Evolutionary conservation across 2,329 filamentous ascomycete genomes (phyloP).

Genomic region (Colletotrichum simmondsii): DNA sequence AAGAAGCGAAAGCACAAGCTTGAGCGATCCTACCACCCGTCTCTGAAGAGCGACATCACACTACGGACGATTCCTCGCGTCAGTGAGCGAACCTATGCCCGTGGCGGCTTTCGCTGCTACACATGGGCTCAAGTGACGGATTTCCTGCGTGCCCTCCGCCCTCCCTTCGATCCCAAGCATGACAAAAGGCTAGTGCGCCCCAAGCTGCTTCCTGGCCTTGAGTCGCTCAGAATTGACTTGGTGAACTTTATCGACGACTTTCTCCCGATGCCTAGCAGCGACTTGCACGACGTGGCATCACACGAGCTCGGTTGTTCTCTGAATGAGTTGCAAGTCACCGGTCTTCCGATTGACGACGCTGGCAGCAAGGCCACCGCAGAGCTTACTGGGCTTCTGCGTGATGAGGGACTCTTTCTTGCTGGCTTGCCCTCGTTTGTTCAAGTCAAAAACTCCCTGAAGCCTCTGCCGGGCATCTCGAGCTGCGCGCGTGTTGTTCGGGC

Average conservation of each 20-base stretch:
- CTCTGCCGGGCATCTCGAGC: constrained; percentile 52
- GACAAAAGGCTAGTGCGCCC: constrained; percentile 46
- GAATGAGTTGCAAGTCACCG: constrained; percentile 64
- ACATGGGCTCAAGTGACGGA: constrained; percentile 65
- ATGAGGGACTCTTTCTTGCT: constrained; percentile 63
- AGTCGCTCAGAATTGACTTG: constrained; percentile 61
- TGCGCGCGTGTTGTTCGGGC: constrained; percentile 58
- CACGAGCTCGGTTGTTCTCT: constrained; percentile 65
- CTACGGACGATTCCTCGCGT: constrained; percentile 55
- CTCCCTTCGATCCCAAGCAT: constrained; percentile 58
- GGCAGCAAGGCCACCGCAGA: constrained; percentile 59
- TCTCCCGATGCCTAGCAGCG: constrained; percentile 56
- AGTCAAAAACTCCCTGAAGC: constrained; percentile 50
- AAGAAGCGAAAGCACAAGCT: constrained; percentile 51
- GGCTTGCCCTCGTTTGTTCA: constrained; percentile 56
- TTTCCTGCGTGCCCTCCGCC: constrained; percentile 61
- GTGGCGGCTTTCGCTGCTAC: constrained; percentile 65
- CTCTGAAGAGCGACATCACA: constrained; percentile 52
- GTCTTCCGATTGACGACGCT: constrained; percentile 60
- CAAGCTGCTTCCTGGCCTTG: constrained; percentile 58
- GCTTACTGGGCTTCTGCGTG: constrained; percentile 62
- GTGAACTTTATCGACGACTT: constrained; percentile 63
- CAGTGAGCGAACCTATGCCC: constrained; percentile 57
- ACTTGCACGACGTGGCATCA: constrained; percentile 63
- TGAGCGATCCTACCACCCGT: constrained; percentile 53